These are phyloP conservation scores for Mesotaenium endlicherianum DNA, from an alignment of 139 green algal species.

Conservation along the genomic window DNA sequence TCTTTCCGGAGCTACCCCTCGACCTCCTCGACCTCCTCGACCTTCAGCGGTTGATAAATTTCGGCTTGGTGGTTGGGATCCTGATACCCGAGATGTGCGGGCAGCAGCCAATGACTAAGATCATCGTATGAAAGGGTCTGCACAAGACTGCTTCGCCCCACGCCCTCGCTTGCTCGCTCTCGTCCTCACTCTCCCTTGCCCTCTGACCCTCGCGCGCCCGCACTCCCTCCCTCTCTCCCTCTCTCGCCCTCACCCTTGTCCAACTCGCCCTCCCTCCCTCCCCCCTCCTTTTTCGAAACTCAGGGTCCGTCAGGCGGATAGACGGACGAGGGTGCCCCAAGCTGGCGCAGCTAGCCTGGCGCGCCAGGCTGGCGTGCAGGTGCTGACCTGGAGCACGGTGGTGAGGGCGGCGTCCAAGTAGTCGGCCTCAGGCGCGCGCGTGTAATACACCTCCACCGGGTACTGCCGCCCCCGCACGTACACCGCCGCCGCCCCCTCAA, in stretches of 20 bases:
- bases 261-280: not conserved
- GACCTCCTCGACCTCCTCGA: no score
- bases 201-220: not conserved
- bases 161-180: not conserved
- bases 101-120: no score
- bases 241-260: not conserved
- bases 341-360: no score
- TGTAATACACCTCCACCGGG: constrained; percentile 95
- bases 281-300: not conserved
- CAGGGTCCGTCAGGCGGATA: no score
- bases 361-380: no score
- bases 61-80: no score
- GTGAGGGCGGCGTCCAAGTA: constrained; percentile 81
- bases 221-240: not conserved
- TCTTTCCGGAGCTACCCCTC: no score
- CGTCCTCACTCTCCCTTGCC: not conserved
- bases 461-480: constrained; percentile 85
- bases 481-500: constrained; percentile 78
- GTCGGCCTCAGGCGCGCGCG: constrained; percentile 78
- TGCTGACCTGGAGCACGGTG: constrained; percentile 75
- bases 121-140: not conserved
- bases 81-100: no score
- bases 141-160: not conserved
- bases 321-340: no score
- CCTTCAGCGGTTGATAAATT: no score